Evolutionary conservation across 2,329 filamentous ascomycete genomes (phyloP).

Genomic region (Ceratocystis papillata): DNA sequence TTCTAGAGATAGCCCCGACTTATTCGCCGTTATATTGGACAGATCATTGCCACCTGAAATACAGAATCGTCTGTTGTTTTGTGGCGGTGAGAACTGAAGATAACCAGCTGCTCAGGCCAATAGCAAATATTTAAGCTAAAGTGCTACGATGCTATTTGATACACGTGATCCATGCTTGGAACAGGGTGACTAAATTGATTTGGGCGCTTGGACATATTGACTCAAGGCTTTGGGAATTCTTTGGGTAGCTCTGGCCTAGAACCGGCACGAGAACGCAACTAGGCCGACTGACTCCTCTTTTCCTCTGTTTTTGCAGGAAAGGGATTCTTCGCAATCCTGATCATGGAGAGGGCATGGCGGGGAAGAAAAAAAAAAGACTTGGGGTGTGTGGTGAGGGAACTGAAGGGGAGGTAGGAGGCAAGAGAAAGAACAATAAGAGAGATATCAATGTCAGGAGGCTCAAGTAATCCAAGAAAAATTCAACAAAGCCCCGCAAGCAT

Average conservation of each 20-base stretch:
- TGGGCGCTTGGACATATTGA: background rate
- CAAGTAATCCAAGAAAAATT: background rate
- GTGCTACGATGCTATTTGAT: background rate
- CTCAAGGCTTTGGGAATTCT: too few relatives aligned
- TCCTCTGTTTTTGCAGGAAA: background rate
- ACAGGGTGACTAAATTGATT: background rate
- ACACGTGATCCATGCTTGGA: background rate
- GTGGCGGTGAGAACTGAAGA: too few relatives aligned
- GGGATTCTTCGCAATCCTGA: slow-evolving; percentile 2
- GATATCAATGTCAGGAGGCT: background rate
- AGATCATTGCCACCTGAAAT: background rate
- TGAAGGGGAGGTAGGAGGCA: background rate
- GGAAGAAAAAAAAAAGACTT: background rate
- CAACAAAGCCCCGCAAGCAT: background rate
- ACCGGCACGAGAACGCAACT: background rate
- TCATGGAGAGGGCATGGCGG: background rate
- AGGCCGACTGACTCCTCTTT: background rate
- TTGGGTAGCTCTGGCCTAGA: background rate
- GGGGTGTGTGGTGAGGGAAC: background rate
- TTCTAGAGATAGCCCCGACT: background rate
- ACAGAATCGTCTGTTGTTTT: too few relatives aligned
- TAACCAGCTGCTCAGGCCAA: too few relatives aligned
- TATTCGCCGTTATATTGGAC: background rate
- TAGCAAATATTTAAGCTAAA: background rate
- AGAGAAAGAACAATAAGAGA: background rate